phyloP scores from a whole-genome alignment of 2,329 filamentous ascomycete species.

The Pseudogymnoascus verrucosus region DNA sequence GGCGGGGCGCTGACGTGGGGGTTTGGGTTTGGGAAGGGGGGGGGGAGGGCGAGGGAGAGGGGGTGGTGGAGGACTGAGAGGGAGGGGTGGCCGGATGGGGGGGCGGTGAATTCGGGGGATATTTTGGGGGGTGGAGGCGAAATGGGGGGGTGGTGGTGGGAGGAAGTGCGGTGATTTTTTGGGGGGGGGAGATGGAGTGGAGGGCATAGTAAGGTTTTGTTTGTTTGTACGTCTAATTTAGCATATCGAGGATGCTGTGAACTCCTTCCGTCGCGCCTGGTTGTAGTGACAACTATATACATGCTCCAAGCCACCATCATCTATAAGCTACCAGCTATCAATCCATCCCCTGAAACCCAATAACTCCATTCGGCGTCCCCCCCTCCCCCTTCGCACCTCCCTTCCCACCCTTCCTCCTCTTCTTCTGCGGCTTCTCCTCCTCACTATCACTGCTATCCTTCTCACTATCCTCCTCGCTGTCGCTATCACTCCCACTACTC shows the following conservation, averaged over 20 bases:
- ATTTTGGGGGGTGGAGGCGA: background rate
- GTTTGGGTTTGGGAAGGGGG: background rate
- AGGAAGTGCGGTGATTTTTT: background rate
- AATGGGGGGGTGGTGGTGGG: too few relatives aligned
- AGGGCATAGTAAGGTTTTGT: background rate
- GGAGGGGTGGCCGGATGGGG: background rate
- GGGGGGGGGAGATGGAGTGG: background rate
- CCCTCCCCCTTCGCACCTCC: constrained; percentile 23
- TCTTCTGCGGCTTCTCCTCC: constrained; percentile 20
- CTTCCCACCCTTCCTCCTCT: constrained; percentile 26
- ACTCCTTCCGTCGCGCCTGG: background rate
- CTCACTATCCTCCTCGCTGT: constrained; percentile 19
- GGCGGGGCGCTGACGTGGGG: background rate
- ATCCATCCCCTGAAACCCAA: constrained; percentile 27
- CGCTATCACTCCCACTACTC: constrained; percentile 14
- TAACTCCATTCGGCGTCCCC: constrained; percentile 21
- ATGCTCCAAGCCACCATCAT: background rate
- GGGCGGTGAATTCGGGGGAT: background rate
- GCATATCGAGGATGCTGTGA: background rate
- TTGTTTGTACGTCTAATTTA: background rate
- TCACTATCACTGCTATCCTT: constrained; percentile 21
- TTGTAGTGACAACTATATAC: background rate
- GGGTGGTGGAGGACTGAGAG: background rate
- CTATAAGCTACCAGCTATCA: constrained; percentile 10
- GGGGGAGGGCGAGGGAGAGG: background rate